Evolutionary conservation across 331 rosid genomes (phyloP), one percentile per base, ranked within the genome.

Genomic region (Pyrus hybrid): DNA sequence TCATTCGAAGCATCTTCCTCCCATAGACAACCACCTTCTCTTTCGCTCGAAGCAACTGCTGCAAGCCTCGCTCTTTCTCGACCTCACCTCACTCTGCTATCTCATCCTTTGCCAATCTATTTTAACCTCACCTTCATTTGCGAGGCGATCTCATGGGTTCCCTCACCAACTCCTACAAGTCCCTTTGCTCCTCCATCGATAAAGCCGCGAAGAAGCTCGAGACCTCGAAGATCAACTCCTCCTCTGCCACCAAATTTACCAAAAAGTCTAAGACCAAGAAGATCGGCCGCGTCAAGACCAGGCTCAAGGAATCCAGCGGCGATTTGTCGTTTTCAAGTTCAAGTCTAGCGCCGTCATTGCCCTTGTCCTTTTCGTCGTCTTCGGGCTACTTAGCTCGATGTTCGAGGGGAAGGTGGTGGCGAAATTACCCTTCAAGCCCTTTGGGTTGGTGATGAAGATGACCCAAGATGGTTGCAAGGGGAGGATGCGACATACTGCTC

Each of bases 331-430:
- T 75, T 93, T 93, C 89, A 91, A 93, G 87, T 90, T 93, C 83
- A 93, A 93, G 80, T 93, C 97, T 6, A 95, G 98, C 25, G 98
- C 91, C 70, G 98, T 93, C 21, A 96, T 93, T 16, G 97, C 98
- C 1, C 76, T 93, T 20, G 97, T 93, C 41, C 96, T 93, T 70
- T 93, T 93, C 77, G 92, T 90, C 51, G 93, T 93, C 60, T 93
- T 93, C 45, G 93, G 96, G 2, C 72, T 93, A 47, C 88, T 93
- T 43, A 91, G 90, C 78, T 93, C 98, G 1, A 88, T 93, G 29
- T 93, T 93, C 6, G 98, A 91, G 53, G 97, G 97, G 21, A 93
- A 91, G 81, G 89, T 77, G 5, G 98, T 90, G 43, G 98, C 95
- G 20, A 93, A 91, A 76, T 82, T 93, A 69, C 95, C 98, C 17